Base-by-base conservation (phyloP, 306 rosid species). In the Cucurbita moschata region DNA sequence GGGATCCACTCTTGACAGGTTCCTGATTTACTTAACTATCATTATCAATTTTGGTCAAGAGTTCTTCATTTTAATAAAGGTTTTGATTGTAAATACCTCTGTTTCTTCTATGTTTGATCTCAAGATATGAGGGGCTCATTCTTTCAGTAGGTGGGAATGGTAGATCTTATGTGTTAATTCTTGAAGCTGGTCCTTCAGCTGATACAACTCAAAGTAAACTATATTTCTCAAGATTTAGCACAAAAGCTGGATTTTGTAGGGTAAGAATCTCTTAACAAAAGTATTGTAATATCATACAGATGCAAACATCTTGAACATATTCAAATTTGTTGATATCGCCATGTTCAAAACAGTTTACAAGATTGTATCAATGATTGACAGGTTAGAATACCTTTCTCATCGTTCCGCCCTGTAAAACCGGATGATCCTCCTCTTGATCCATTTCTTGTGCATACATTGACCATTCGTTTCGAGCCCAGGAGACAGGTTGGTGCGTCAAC, bases 71-170 rank as follows among this genome's bases (percentile, higher is more conserved):
- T 52, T 6, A 13, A 68, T 26, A 14, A 30, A 52, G 10, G 37
- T 72, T 55, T 53, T 51, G 73, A 53, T 71, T 66, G 42, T 64
- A 19, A 76, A 38, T 43, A 19, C 50, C 58, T 80, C 12, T 42
- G 60, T 8, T 50, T 44, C 39, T 68, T 51, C 43, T 39, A 76
- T 56, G 37, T 75, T 73, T 23, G 43, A 75, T 73, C 69, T 78
- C 63, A 83, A 90, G 98, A 87, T 94, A 88, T 26, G 98, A 94
- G 83, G 98, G 98, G 77, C 79, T 94, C 78, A 88, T 94, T 83
- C 90, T 94, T 78, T 94, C 98, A 74, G 91, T 94, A 38, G 98
- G 98, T 77, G 97, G 98, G 78, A 94, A 94, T 74, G 98, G 97
- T 70, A 90, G 90, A 79, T 84, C 98, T 46, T 94, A 90, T 77